phyloP scores from a whole-genome alignment of 768 basidiomycete genomes.

The Trametes villosa region DNA sequence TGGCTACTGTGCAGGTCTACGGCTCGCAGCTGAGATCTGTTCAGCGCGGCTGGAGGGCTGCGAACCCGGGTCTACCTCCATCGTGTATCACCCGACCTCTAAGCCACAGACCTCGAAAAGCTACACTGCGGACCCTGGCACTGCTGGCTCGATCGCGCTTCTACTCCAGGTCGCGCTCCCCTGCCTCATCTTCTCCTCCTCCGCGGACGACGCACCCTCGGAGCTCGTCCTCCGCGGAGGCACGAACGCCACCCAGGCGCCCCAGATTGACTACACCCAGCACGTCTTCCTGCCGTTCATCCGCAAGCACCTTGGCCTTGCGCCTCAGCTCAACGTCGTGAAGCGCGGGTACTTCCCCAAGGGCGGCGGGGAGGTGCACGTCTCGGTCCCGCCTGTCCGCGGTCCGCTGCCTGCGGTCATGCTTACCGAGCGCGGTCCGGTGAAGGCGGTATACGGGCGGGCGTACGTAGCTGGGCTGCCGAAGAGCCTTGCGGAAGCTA shows the following conservation, averaged over 20 bases:
- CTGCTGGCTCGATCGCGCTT: constrained; percentile 74
- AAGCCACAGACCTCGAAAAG: constrained; percentile 43
- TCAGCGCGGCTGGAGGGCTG: constrained; percentile 59
- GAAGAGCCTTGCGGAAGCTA: constrained; percentile 52
- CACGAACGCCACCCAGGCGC: constrained; percentile 72
- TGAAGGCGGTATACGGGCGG: constrained; percentile 56
- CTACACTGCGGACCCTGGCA: constrained; percentile 52
- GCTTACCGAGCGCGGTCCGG: constrained; percentile 59
- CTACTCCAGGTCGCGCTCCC: constrained; percentile 76
- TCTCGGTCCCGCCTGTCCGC: constrained; percentile 41
- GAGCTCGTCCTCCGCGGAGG: constrained; percentile 65
- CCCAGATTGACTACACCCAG: constrained; percentile 73
- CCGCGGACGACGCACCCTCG: constrained; percentile 38
- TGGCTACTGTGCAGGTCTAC: constrained; percentile 51
- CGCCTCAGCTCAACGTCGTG: constrained; percentile 49
- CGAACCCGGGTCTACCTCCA: constrained; percentile 51
- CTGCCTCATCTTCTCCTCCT: constrained; percentile 60
- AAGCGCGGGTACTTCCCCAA: constrained; percentile 74
- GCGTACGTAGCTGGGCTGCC: constrained; percentile 76
- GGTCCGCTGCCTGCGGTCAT: constrained; percentile 50
- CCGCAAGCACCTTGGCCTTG: constrained; percentile 52
- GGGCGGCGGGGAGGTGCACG: constrained; percentile 67
- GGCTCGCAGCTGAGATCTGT: constrained; percentile 65
- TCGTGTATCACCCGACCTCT: constrained; percentile 61
- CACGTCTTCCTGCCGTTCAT: constrained; percentile 74